Evolutionary conservation across 495 filamentous ascomycete species (phyloP).

Genomic region (Articulospora tetracladia): DNA sequence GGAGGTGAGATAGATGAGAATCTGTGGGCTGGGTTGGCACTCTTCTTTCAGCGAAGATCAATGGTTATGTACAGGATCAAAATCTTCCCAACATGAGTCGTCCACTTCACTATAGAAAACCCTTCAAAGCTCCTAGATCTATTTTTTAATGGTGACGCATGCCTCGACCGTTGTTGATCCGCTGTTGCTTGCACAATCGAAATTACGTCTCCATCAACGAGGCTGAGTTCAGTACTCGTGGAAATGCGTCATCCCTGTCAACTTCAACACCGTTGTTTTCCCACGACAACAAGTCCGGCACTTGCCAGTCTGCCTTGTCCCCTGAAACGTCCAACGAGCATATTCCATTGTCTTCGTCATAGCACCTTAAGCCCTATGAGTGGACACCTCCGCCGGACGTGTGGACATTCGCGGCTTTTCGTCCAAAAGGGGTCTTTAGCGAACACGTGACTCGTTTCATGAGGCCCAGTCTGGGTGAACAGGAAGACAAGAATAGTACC

Average conservation of each 20-base stretch:
- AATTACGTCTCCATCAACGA: conserved; percentile 6
- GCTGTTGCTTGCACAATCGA: neutral
- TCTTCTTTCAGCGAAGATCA: neutral
- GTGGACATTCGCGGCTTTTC: neutral
- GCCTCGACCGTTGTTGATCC: neutral
- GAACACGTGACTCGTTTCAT: conserved; percentile 5
- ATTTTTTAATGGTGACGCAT: conserved; percentile 4
- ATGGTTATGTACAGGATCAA: conserved; percentile 8
- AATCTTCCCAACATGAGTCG: neutral
- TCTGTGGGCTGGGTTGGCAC: neutral
- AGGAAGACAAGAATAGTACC: conserved; percentile 4
- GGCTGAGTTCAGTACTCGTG: conserved; percentile 1
- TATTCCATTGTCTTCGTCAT: neutral
- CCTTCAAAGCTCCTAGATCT: neutral
- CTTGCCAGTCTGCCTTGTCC: neutral
- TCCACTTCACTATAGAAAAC: neutral
- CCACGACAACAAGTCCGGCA: neutral
- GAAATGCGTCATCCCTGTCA: conserved; percentile 4
- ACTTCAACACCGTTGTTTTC: neutral
- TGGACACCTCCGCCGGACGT: neutral
- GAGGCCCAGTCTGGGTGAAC: neutral
- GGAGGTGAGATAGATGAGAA: neutral
- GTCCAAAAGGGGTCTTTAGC: neutral
- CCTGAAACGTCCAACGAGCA: neutral
- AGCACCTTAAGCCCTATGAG: neutral